Conservation (phyloP, 495 filamentous ascomycete genomes). For the Lasiosphaeria miniovina region DNA sequence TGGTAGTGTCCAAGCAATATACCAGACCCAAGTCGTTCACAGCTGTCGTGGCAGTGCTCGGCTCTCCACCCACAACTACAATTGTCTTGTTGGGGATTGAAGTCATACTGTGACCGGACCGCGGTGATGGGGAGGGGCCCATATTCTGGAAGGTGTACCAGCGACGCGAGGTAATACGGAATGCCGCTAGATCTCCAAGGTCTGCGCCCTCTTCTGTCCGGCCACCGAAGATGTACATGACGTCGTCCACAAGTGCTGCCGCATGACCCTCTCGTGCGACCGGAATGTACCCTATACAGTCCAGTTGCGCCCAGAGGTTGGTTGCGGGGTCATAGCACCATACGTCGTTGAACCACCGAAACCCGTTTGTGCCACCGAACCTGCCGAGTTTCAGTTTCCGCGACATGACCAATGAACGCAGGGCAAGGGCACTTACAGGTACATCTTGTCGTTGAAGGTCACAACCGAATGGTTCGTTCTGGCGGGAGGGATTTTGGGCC, state of each 20-base stretch:
- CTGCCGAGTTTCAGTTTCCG: conserved; percentile 43
- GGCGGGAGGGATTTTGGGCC: conserved; percentile 77
- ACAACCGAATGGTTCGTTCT: conserved; percentile 94
- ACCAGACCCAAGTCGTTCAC: conserved; percentile 80
- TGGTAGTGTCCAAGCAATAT: conserved; percentile 89
- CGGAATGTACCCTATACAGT: conserved; percentile 97
- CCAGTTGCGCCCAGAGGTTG: conserved; percentile 80
- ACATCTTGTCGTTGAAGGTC: conserved; percentile 90
- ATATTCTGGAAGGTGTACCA: conserved; percentile 99
- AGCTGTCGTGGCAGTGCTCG: conserved; percentile 78
- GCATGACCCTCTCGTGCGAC: conserved; percentile 92
- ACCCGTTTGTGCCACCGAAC: conserved; percentile 94
- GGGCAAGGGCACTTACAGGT: conserved; percentile 61
- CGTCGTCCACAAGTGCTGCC: conserved; percentile 86
- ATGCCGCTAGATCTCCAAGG: conserved; percentile 90
- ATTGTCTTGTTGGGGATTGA: conserved; percentile 79
- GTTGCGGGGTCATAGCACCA: conserved; percentile 87
- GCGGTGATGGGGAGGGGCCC: conserved; percentile 89
- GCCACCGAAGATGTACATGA: conserved; percentile 99
- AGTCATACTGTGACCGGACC: conserved; percentile 97
- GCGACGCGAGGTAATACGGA: conserved; percentile 82
- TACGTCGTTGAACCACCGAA: conserved; percentile 97
- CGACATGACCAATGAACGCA: background rate
- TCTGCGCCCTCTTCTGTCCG: conserved; percentile 89
- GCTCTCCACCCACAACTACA: conserved; percentile 89